phyloP scores from a whole-genome alignment of 768 basidiomycete genomes.

The Tricholoma sp. region DNA sequence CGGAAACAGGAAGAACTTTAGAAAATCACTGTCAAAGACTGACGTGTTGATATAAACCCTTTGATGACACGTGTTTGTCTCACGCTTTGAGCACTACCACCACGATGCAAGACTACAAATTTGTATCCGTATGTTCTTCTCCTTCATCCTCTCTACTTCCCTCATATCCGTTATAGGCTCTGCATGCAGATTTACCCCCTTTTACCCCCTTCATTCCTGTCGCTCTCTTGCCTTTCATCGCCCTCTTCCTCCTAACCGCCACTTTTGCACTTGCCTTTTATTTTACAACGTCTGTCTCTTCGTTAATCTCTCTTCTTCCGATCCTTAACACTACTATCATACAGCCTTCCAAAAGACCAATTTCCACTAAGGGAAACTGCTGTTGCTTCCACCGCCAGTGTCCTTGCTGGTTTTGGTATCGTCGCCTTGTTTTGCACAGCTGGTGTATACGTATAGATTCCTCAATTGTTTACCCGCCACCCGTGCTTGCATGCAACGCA shows the following conservation, averaged over 20 bases:
- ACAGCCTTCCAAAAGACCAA: conserved; percentile 72
- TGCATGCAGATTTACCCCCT: conserved; percentile 62
- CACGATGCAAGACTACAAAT: conserved; percentile 51
- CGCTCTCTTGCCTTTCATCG: conserved; percentile 64
- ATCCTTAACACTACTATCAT: conserved; percentile 3
- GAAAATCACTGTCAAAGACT: conserved; percentile 1
- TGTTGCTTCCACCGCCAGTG: conserved; percentile 68
- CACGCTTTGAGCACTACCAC: conserved; percentile 13
- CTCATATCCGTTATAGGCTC: conserved; percentile 31
- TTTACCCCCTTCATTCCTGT: conserved; percentile 72
- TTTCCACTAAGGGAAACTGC: conserved; percentile 59
- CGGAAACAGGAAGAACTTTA: conserved; percentile 13
- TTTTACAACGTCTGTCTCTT: conserved; percentile 71
- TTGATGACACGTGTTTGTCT: conserved; percentile 17
- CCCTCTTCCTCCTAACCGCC: conserved; percentile 62
- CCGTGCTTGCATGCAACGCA: conserved; percentile 73
- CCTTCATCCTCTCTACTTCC: conserved; percentile 1
- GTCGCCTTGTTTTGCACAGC: conserved; percentile 85
- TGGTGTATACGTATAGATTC: conserved; percentile 72
- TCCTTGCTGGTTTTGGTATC: conserved; percentile 83
- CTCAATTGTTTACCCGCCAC: conserved; percentile 77
- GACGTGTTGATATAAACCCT: conserved; percentile 13
- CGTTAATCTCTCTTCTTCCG: conserved; percentile 4
- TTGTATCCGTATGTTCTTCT: conserved; percentile 22
- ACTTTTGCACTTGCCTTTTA: conserved; percentile 89